Conservation (phyloP, 768 basidiomycete species). For the Suillus weaverae region DNA sequence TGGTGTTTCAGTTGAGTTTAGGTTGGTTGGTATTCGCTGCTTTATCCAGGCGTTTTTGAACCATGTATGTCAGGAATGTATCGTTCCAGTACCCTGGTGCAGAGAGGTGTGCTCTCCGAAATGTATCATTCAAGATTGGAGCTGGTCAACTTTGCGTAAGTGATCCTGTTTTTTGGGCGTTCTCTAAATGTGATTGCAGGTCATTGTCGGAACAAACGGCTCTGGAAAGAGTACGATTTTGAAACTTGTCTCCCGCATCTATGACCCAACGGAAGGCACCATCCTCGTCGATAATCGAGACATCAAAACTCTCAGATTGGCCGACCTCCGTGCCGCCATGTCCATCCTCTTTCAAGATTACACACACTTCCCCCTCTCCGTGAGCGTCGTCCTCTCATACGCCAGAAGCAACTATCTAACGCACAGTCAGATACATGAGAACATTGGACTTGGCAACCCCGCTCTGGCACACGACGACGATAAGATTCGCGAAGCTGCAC, state of each 20-base stretch:
- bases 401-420: background rate
- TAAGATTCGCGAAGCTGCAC: constrained; percentile 62
- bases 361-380: too few relatives aligned
- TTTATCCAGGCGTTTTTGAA: constrained; percentile 10
- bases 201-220: too few relatives aligned
- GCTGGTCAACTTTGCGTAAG: constrained; percentile 74
- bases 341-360: too few relatives aligned
- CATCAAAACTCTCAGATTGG: too few relatives aligned
- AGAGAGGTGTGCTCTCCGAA: constrained; percentile 50
- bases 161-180: constrained; percentile 6
- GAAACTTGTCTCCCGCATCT: too few relatives aligned
- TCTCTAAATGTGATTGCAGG: constrained; percentile 19
- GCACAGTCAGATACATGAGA: constrained; percentile 61
- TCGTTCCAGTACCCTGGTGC: constrained; percentile 67
- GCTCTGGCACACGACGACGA: constrained; percentile 49
- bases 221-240: too few relatives aligned
- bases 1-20: constrained; percentile 61
- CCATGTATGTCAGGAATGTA: constrained; percentile 49
- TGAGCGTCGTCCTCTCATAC: constrained; percentile 20
- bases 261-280: too few relatives aligned
- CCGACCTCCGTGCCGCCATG: too few relatives aligned
- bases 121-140: constrained; percentile 68
- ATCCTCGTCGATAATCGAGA: too few relatives aligned
- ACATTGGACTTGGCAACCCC: constrained; percentile 75
- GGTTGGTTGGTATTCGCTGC: constrained; percentile 27